phyloP scores from a whole-genome alignment of 2,329 filamentous ascomycete species.

The Albifimbria verrucaria region DNA sequence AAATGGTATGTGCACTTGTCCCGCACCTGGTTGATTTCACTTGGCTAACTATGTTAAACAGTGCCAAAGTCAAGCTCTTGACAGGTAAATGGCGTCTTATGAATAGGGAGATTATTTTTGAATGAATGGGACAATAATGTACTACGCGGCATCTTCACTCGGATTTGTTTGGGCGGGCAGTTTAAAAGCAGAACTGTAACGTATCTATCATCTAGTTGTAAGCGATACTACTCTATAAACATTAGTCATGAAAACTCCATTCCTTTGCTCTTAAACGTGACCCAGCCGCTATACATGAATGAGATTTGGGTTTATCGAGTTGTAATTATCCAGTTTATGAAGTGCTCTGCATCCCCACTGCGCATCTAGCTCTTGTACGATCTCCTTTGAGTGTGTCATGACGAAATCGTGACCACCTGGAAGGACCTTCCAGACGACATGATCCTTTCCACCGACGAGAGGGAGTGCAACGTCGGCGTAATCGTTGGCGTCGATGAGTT shows the following conservation, averaged over 20 bases:
- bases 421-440: constrained; percentile 48
- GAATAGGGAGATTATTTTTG: not conserved
- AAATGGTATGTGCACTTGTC: constrained; percentile 45
- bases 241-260: not conserved
- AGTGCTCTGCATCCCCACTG: constrained; percentile 36
- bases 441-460: constrained; percentile 46
- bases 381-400: constrained; percentile 48
- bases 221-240: not conserved
- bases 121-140: not conserved
- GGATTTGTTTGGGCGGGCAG: too few relatives aligned
- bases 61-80: constrained; percentile 59
- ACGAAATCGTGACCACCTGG: constrained; percentile 60
- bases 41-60: constrained; percentile 26
- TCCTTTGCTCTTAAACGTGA: too few relatives aligned
- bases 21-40: not conserved
- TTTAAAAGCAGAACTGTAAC: too few relatives aligned
- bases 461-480: constrained; percentile 48
- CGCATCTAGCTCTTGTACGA: constrained; percentile 43
- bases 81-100: constrained; percentile 35
- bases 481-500: constrained; percentile 49
- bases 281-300: too few relatives aligned
- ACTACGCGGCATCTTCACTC: not conserved
- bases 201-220: not conserved
- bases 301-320: too few relatives aligned
- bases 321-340: not conserved